Evolutionary conservation across 805 yeast species (phyloP).

Genomic region (Ogataea naganishii): DNA sequence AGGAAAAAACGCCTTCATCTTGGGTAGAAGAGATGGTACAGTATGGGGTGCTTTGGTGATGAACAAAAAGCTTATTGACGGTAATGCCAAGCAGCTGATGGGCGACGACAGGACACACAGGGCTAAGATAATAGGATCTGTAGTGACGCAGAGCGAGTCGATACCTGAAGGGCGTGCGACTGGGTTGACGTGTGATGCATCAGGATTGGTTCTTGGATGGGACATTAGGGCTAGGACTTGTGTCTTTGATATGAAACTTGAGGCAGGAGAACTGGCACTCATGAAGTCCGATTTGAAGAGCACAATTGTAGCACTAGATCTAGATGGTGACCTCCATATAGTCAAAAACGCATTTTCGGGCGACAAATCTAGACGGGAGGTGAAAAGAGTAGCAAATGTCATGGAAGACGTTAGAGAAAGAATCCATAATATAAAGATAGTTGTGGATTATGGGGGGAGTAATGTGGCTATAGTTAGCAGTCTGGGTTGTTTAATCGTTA

Average conservation of each 20-base stretch:
- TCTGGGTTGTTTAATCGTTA: too few species aligned
- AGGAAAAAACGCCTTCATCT: slow-evolving; percentile 16
- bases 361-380: slow-evolving; percentile 5
- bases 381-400: slow-evolving; percentile 1
- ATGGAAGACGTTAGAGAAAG: background rate
- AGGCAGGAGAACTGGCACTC: too few species aligned
- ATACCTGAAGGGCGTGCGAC: too few species aligned
- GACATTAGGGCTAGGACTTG: slow-evolving; percentile 16
- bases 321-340: slow-evolving; percentile 15
- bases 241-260: slow-evolving; percentile 5
- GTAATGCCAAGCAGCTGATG: too few species aligned
- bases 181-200: slow-evolving; percentile 22
- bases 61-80: slow-evolving; percentile 3
- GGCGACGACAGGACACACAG: too few species aligned
- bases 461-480: slow-evolving; percentile 14
- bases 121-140: too few species aligned
- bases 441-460: slow-evolving; percentile 24
- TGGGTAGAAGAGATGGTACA: slow-evolving; percentile 27
- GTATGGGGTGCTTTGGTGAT: slow-evolving; percentile 12
- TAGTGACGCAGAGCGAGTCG: too few species aligned
- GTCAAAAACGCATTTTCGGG: slow-evolving; percentile 11
- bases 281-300: slow-evolving; percentile 23
- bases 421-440: slow-evolving; percentile 8
- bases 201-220: slow-evolving; percentile 23
- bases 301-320: slow-evolving; percentile 13